These are phyloP conservation scores for Carex parvula DNA, from an alignment of 176 grass and related monocot species.

Conservation along the genomic window DNA sequence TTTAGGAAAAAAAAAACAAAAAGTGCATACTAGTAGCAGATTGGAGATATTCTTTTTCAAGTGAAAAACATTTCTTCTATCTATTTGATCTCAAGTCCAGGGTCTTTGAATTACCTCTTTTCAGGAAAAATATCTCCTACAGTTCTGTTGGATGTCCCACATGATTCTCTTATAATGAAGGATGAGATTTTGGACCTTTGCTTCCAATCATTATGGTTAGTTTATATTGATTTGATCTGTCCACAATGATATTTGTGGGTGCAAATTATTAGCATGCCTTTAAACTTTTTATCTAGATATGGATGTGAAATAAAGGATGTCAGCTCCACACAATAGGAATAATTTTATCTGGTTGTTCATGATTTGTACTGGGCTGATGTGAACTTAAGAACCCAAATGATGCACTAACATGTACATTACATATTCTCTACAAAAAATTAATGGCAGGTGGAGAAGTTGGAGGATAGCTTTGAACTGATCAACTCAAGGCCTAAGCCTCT, in stretches of 20 bases:
- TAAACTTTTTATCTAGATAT: not conserved
- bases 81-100: not conserved
- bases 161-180: conserved; percentile 72
- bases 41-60: not conserved
- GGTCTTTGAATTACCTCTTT: not conserved
- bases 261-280: not conserved
- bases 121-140: conserved; percentile 75
- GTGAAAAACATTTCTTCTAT: not conserved
- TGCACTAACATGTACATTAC: not conserved
- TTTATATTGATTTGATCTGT: not conserved
- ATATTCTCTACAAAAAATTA: not conserved
- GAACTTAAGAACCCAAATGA: not conserved
- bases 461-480: conserved; percentile 68
- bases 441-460: conserved; percentile 68
- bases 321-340: not conserved
- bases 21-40: not conserved
- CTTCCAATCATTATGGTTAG: conserved; percentile 70
- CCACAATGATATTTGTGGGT: not conserved
- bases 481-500: conserved; percentile 63
- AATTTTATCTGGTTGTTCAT: not conserved
- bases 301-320: not conserved
- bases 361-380: not conserved
- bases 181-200: conserved; percentile 76
- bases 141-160: conserved; percentile 57
- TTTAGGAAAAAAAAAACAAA: not conserved